Percentiles rank a stretch among this genome's conserved stretches.
phyloP scores from a whole-genome alignment of 2,329 filamentous ascomycete genomes.

The Cyanodermella asteris region DNA sequence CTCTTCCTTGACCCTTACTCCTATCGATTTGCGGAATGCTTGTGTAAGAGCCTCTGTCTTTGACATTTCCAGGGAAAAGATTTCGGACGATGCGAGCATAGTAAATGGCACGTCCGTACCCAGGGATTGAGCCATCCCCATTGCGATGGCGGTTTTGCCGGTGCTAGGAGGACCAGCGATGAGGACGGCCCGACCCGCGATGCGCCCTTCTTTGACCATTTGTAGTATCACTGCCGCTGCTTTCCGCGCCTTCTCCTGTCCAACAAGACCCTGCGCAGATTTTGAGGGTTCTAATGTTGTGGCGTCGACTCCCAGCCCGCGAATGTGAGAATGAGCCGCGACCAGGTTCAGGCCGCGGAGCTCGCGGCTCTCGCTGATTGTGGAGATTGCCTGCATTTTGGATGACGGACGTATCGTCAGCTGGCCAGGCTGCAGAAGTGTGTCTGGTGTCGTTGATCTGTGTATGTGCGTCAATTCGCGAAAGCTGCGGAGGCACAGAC shows the following conservation, averaged over 20 bases:
- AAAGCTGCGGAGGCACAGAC: too few relatives aligned
- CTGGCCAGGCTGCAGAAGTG: too few relatives aligned
- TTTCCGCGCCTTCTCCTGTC: constrained; percentile 89
- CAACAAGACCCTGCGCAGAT: constrained; percentile 79
- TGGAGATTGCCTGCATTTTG: constrained; percentile 38
- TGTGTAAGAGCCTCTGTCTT: constrained; percentile 97
- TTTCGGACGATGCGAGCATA: constrained; percentile 83
- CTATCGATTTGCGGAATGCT: constrained; percentile 97
- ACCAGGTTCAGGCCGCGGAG: constrained; percentile 92
- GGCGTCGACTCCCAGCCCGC: constrained; percentile 77
- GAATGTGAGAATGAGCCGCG: constrained; percentile 93
- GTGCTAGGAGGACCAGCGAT: constrained; percentile 93
- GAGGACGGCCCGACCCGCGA: constrained; percentile 80
- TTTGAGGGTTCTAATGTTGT: constrained; percentile 73
- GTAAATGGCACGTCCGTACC: constrained; percentile 92
- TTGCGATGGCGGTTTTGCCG: constrained; percentile 94
- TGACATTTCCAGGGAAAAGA: constrained; percentile 97
- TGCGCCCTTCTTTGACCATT: constrained; percentile 98
- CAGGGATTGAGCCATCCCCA: constrained; percentile 94
- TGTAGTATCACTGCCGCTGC: constrained; percentile 88
- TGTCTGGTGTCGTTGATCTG: too few relatives aligned
- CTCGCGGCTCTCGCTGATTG: constrained; percentile 87
- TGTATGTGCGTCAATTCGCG: too few relatives aligned
- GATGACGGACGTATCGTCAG: neutral
- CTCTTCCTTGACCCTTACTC: constrained; percentile 94